Conservation (phyloP, 495 filamentous ascomycete genomes). For the Lichenothelia convexa region DNA sequence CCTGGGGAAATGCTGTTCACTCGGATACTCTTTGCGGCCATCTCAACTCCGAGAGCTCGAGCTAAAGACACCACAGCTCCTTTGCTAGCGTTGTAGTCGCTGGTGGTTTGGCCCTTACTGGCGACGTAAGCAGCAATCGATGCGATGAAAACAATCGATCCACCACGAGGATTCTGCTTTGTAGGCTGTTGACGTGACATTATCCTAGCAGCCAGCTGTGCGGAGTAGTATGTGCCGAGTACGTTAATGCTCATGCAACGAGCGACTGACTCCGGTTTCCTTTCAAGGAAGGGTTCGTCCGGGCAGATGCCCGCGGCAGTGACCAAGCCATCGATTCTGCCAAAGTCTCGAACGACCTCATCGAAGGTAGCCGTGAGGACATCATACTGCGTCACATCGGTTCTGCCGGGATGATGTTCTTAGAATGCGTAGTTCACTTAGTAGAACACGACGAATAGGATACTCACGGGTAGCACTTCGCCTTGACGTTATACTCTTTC, state of each 20-base stretch:
- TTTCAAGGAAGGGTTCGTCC: conserved; percentile 2
- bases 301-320: conserved; percentile 6
- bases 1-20: conserved; percentile 13
- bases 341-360: not conserved
- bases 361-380: not conserved
- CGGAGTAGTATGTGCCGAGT: not conserved
- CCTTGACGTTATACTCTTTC: not conserved
- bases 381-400: not conserved
- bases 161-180: conserved; percentile 3
- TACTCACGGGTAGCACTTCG: not conserved
- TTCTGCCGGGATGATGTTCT: too few species aligned
- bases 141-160: conserved; percentile 11
- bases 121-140: conserved; percentile 10
- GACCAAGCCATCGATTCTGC: not conserved
- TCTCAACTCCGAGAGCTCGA: conserved; percentile 5
- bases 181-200: conserved; percentile 5
- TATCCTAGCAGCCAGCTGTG: conserved; percentile 1
- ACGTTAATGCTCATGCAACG: conserved; percentile 1
- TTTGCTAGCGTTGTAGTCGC: conserved; percentile 3
- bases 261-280: not conserved
- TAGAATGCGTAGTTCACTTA: too few species aligned
- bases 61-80: conserved; percentile 2
- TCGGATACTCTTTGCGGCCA: conserved; percentile 7
- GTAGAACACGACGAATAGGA: not conserved
- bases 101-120: conserved; percentile 2